Base-by-base conservation (phyloP, 306 rosid genomes). In the Astragalus membranaceus region DNA sequence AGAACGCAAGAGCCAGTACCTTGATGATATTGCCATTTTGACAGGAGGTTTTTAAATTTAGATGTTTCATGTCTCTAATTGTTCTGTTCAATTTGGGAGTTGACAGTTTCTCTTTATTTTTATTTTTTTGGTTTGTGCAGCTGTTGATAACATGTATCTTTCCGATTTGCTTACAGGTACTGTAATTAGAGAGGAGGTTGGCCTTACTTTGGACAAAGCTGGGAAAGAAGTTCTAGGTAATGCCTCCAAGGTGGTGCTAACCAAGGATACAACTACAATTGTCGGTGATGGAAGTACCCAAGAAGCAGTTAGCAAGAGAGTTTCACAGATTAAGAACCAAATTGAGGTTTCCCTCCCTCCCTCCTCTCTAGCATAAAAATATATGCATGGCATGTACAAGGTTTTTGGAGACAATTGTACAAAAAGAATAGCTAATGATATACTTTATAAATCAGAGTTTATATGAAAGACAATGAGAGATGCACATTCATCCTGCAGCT, bases 1-100 rank as follows among this genome's bases (percentile, higher is more conserved):
- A 50, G 99, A 95, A 62, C 96, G 99, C 78, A 95, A 95, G 89
- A 91, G 96, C 97, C 99, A 95, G 80, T 95, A 95, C 83, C 96
- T 95, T 37, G 99, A 95, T 69, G 99, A 95, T 75, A 89, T 95
- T 71, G 99, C 99, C 55, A 85, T 95, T 64, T 80, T 95, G 48
- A 95, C 99, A 7, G 97, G 96, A 87, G 99, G 97, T 93, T 29
- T 39, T 50, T 37, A 48, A 50, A 23, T 74, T 64, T 62, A 14
- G 11, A 20, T 23, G 4, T 54, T 68, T 43, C 3, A n/a, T 29
- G 15, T 61, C 47, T 32, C 32, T 17, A 32, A 39, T 67, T 42
- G 3, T 8, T 8, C 20, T 46, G 42, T 55, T 13, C 23, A 64
- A 42, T 44, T 53, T 43, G 26, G 51, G 29, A 61, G 33, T 48